Evolutionary conservation across 371 early-diverging fungal genomes (phyloP), one percentile per base, ranked within the genome.

Genomic region (Haplosporangium sp.): DNA sequence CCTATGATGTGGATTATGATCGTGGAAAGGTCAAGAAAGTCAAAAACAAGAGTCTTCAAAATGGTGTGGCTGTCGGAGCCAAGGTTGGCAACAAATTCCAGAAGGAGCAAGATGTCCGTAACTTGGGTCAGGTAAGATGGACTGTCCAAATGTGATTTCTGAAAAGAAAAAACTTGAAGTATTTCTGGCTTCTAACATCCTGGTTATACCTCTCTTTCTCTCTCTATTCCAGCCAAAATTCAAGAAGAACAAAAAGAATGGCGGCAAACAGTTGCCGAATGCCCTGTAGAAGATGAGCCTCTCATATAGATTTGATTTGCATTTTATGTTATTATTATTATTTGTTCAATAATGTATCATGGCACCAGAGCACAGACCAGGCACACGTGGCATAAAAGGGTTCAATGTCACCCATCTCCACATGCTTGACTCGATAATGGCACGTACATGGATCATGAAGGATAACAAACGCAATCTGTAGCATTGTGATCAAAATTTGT

Each of bases 11-110:
- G 6, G 94, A 93, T 12, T 94, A 94, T 67, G 94, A 94, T 77
- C 91, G 91, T 45, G 93, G 93, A 42, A 91, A 90, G 69, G 75
- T 86, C 50, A 93, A 93, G 73, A 94, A 93, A 85, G 83, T 91
- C 64, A 92, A 91, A 75, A 83, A 81, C 67, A 87, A 89, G 81
- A 69, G 80, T 36, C 57, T 59, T 7, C 29, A n/a, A 46, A 40
- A 62, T 37, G 64, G 64, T 0, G 18, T 48, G 3, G 79, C 65
- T 0, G 65, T 72, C 3, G 79, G 73, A 18, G 72, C 73, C 51
- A 40, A 60, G 46, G 45, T 55, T 29, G 55, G 41, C 29, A 79
- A 79, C 61, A 79, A 79, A 59, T 79, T 79, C 66, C 79, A 79
- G 43, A 68, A 58, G 42, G 79, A 79, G 62, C 79, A 79, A 38